phyloP scores from a whole-genome alignment of 495 filamentous ascomycete genomes.

The Xylaria sp. region DNA sequence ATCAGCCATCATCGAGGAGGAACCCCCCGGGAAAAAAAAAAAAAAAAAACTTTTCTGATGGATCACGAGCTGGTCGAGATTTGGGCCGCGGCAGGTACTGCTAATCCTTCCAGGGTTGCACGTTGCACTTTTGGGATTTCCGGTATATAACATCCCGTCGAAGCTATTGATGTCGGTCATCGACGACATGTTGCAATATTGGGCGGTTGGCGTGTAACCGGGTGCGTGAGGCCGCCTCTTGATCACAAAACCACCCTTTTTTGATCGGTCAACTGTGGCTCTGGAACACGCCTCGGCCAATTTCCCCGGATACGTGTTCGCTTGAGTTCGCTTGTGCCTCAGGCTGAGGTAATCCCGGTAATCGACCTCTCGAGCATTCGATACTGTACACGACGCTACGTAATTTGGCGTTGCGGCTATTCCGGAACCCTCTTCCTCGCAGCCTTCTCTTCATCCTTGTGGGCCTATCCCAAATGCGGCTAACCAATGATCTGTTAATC shows the following conservation, averaged over 20 bases:
- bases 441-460: slow-evolving; percentile 12
- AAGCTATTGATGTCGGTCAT: slow-evolving; percentile 9
- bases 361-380: neutral
- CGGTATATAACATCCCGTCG: neutral
- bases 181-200: neutral
- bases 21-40: slow-evolving; percentile 8
- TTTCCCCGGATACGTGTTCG: slow-evolving; percentile 16
- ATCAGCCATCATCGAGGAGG: neutral
- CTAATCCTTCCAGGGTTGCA: neutral
- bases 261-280: neutral
- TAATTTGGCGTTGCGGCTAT: slow-evolving; percentile 9
- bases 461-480: neutral
- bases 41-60: slow-evolving; percentile 20
- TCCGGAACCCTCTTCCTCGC: slow-evolving; percentile 21
- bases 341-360: slow-evolving; percentile 4
- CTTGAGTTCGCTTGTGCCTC: neutral
- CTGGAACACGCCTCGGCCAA: slow-evolving; percentile 4
- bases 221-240: neutral
- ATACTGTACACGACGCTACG: neutral
- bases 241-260: neutral
- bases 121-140: neutral
- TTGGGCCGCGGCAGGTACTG: neutral
- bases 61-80: slow-evolving; percentile 6
- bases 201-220: neutral
- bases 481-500: neutral